Percentiles rank a stretch among this genome's conserved stretches.
Evolutionary conservation across 805 yeast genomes (phyloP).

Genomic region (Ascoidea tarda): DNA sequence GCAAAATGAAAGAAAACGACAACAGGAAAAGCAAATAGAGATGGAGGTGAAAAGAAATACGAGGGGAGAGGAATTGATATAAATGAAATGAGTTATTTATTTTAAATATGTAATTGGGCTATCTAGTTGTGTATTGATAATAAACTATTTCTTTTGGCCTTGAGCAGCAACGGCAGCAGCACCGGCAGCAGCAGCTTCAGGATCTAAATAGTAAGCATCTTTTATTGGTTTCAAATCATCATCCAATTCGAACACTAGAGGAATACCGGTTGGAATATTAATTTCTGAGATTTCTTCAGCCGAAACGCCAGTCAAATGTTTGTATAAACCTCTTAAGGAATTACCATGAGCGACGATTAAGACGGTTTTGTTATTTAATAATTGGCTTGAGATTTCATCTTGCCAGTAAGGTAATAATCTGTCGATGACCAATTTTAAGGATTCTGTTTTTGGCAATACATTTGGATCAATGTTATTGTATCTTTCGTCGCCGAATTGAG

Average conservation of each 20-base stretch:
- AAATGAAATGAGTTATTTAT: not conserved
- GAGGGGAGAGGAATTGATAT: too few relatives aligned
- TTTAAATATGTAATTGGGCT: too few relatives aligned
- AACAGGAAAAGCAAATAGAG: not conserved
- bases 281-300: slow-evolving; percentile 86
- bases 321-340: slow-evolving; percentile 92
- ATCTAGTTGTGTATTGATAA: too few relatives aligned
- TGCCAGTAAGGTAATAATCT: slow-evolving; percentile 96
- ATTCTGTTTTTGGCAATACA: slow-evolving; percentile 88
- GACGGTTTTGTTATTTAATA: slow-evolving; percentile 80
- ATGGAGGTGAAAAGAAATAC: not conserved
- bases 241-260: slow-evolving; percentile 93
- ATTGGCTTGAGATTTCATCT: slow-evolving; percentile 75
- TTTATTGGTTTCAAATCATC: slow-evolving; percentile 75
- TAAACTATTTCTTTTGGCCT: slow-evolving; percentile 51
- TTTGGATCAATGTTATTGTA: slow-evolving; percentile 74
- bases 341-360: slow-evolving; percentile 96
- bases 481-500: slow-evolving; percentile 78
- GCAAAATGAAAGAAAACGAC: not conserved
- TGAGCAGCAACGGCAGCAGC: slow-evolving; percentile 99
- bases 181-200: slow-evolving; percentile 99
- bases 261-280: slow-evolving; percentile 98
- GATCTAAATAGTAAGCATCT: slow-evolving; percentile 94
- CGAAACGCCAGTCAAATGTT: slow-evolving; percentile 87
- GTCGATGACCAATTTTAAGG: slow-evolving; percentile 88